phyloP scores from a whole-genome alignment of 805 yeast species.

The Candida insectalens region DNA sequence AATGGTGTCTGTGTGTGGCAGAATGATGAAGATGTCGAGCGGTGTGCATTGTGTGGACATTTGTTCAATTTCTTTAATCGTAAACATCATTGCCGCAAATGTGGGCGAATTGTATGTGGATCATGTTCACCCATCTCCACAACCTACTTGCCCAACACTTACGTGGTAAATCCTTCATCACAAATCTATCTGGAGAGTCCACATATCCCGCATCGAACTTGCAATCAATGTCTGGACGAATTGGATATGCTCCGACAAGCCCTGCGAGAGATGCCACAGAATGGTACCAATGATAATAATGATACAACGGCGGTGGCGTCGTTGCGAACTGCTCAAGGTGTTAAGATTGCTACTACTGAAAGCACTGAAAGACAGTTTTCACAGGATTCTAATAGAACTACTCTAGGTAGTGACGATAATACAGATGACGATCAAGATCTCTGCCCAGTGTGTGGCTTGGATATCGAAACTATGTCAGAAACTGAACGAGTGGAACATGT shows the following conservation, averaged over 20 bases:
- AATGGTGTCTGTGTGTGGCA: constrained; percentile 53
- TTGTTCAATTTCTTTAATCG: constrained; percentile 54
- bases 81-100: constrained; percentile 74
- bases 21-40: constrained; percentile 42
- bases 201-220: constrained; percentile 58
- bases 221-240: constrained; percentile 64
- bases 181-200: constrained; percentile 39
- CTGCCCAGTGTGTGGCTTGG: constrained; percentile 35
- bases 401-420: constrained; percentile 1
- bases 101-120: constrained; percentile 76
- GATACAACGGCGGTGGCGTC: neutral
- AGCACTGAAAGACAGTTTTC: neutral
- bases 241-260: constrained; percentile 39
- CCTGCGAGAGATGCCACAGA: too few relatives aligned
- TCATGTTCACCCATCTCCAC: constrained; percentile 47
- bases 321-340: neutral
- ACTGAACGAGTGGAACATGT: constrained; percentile 56
- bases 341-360: too few relatives aligned
- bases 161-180: constrained; percentile 46
- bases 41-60: constrained; percentile 47
- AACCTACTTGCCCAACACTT: constrained; percentile 48
- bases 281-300: too few relatives aligned
- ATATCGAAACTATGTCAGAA: constrained; percentile 11
- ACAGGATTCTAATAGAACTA: neutral
- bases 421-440: constrained; percentile 23